These are phyloP conservation scores for Pelargonium myrrhifolium DNA, from an alignment of 441 rosid genomes.

Conservation along the genomic window DNA sequence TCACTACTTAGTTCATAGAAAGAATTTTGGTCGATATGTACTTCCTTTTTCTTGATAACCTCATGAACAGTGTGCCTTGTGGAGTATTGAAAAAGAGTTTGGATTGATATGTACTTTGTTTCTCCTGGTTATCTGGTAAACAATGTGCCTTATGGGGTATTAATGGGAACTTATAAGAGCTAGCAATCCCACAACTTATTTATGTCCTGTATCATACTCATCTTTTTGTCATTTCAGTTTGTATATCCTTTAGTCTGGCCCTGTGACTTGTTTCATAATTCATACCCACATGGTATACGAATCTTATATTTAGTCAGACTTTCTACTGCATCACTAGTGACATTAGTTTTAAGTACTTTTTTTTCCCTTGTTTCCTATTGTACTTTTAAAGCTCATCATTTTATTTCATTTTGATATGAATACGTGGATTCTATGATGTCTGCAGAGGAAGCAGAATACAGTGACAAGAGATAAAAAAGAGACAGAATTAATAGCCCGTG, in stretches of 20 bases:
- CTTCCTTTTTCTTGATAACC: no score
- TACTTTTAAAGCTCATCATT: neutral
- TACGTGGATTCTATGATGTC: constrained; percentile 14
- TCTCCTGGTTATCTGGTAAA: neutral
- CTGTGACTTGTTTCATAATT: neutral
- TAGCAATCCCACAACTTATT: neutral
- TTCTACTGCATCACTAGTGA: neutral
- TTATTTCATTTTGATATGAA: neutral
- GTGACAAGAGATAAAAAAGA: constrained; percentile 76
- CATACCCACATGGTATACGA: no score
- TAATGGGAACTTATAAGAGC: neutral
- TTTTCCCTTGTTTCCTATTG: neutral
- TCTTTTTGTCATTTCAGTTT: neutral
- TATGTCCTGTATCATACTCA: neutral
- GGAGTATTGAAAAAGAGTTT: neutral
- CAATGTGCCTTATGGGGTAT: no score
- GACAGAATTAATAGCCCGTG: constrained; percentile 73
- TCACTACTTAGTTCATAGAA: neutral
- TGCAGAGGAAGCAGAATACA: constrained; percentile 69
- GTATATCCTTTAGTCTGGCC: neutral
- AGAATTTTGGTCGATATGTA: no score
- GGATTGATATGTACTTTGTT: neutral
- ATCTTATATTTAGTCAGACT: no score
- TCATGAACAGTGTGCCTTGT: no score
- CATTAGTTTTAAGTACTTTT: neutral